Evolutionary conservation across 768 basidiomycete species (phyloP), one percentile per base, ranked within the genome.

Genomic region (Naganishia antarctica): DNA sequence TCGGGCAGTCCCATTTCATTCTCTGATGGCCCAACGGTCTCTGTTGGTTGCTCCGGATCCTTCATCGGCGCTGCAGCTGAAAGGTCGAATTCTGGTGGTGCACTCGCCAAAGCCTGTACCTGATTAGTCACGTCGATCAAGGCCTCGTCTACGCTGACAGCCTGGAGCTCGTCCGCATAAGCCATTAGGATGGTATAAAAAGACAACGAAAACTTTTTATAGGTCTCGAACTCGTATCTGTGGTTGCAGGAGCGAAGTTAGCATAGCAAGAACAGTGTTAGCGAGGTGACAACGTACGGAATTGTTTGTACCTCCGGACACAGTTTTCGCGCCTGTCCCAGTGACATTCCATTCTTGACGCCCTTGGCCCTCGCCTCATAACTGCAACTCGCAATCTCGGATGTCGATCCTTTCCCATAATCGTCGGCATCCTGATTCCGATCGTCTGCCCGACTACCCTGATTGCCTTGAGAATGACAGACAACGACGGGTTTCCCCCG

Each of bases 101-200:
- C 61, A n/a, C 28, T 29, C 25, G 61, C 61, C 21, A 50, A 48
- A 37, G 29, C 61, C 4, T 25, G 28, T 5, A 78, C 76, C 7
- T 73, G 73, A 4, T 79, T 82, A 0, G 89, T 86, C 16, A 93
- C 90, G 63, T 97, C 93, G 65, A 98, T 85, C 25, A 97, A 82
- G 0, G 91, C 94, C 74, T 99, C 96, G 66, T 99, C 96, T 5
- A 98, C 89, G 1, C 91, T 94, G 16, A 97, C 93, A 1, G 93
- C 92, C 78, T 97, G 87, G 2, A 98, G 80, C 69, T 92, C 90
- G 70, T 96, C 90, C 25, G 91, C 90, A 71, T 88, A 85, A 0
- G 83, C 80, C 86, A 97, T 89, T 32, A 98, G 82, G 60, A 96
- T 88, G 4, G 89, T 91, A 77, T 99, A 98, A 75, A 98, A 97